Conservation (phyloP, 768 basidiomycete species). For the Tephrocybe sp. region DNA sequence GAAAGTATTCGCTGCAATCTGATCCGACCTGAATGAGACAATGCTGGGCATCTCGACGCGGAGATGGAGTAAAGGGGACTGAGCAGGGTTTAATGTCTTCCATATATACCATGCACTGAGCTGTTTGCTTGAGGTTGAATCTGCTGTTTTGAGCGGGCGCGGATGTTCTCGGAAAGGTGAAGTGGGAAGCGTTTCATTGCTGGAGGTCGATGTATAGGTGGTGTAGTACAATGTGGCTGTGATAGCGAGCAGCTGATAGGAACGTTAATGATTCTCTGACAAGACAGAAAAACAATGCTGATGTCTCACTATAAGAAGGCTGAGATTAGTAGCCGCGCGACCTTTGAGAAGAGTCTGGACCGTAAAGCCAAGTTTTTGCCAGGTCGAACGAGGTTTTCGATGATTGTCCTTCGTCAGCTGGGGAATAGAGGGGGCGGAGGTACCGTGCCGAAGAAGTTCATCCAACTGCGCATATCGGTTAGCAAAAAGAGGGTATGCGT, state of each 20-base stretch:
- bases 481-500: background rate
- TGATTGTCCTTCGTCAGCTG: slow-evolving; percentile 25
- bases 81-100: slow-evolving; percentile 71
- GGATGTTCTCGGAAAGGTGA: slow-evolving; percentile 29
- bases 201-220: slow-evolving; percentile 49
- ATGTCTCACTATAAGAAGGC: slow-evolving; percentile 65
- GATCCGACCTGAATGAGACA: slow-evolving; percentile 58
- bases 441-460: slow-evolving; percentile 78
- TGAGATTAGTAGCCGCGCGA: slow-evolving; percentile 74
- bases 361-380: slow-evolving; percentile 38
- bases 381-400: slow-evolving; percentile 42
- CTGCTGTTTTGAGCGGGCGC: slow-evolving; percentile 27
- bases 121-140: slow-evolving; percentile 14
- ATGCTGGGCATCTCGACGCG: slow-evolving; percentile 79
- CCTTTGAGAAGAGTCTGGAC: slow-evolving; percentile 54
- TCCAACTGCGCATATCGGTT: slow-evolving; percentile 53
- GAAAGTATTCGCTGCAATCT: slow-evolving; percentile 18
- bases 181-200: slow-evolving; percentile 26
- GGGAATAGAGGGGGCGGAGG: slow-evolving; percentile 41
- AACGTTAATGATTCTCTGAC: background rate
- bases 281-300: background rate
- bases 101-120: slow-evolving; percentile 70
- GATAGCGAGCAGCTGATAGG: slow-evolving; percentile 66
- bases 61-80: slow-evolving; percentile 66
- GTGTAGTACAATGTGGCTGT: slow-evolving; percentile 74